Percentiles rank a stretch among this genome's conserved stretches.
Conservation (phyloP, 192 early-diverging fungal genomes). For the Backusella australiensis region DNA sequence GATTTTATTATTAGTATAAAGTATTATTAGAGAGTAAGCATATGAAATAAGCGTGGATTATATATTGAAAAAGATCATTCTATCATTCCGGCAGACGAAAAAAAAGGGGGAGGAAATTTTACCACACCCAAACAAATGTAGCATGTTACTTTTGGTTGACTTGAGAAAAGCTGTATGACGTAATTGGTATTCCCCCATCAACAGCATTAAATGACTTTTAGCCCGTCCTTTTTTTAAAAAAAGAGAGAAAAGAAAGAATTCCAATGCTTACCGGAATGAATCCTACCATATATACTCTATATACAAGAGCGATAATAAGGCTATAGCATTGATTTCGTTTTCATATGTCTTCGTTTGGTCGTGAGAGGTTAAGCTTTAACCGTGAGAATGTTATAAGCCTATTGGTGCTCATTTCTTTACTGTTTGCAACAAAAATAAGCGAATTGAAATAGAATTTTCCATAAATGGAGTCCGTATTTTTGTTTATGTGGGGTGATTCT, state of each 20-base stretch:
- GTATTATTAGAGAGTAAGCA: not conserved
- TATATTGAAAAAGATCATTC: not conserved
- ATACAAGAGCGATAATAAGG: no score
- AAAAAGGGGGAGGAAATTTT: not conserved
- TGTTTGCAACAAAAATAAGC: not conserved
- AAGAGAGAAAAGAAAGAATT: no score
- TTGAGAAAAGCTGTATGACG: no score
- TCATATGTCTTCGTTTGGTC: not conserved
- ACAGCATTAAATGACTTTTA: no score
- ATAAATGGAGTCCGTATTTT: not conserved
- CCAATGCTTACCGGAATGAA: no score
- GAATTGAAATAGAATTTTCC: not conserved
- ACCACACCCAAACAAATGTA: no score
- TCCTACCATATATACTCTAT: no score
- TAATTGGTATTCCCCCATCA: no score
- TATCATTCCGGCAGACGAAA: not conserved
- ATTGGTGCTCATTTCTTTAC: not conserved
- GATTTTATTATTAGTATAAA: not conserved
- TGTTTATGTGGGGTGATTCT: conserved; percentile 1
- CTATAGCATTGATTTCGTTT: not conserved
- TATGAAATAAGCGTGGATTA: not conserved
- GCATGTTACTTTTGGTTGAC: no score
- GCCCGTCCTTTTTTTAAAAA: no score
- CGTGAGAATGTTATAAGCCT: not conserved
- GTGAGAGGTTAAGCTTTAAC: not conserved